These are phyloP conservation scores for Nemania sp. DNA, from an alignment of 2,329 filamentous ascomycete genomes.

Conservation along the genomic window DNA sequence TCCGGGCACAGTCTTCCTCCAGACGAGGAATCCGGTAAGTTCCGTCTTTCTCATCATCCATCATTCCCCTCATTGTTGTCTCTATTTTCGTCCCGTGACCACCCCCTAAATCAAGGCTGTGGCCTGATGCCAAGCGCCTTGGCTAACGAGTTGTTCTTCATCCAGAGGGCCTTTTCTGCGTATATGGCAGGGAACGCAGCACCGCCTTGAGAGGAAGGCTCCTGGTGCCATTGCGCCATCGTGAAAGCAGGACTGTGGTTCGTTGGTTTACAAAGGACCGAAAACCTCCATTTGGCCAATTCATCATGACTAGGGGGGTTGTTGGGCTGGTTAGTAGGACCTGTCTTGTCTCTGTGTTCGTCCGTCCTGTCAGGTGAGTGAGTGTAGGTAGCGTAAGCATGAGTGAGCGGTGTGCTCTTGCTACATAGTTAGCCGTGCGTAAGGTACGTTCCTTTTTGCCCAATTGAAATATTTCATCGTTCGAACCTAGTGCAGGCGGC, in stretches of 20 bases:
- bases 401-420: conserved; percentile 29
- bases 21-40: conserved; percentile 85
- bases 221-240: not conserved
- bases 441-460: conserved; percentile 30
- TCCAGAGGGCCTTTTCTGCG: conserved; percentile 63
- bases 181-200: conserved; percentile 63
- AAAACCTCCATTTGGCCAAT: conserved; percentile 10
- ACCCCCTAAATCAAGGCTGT: not conserved
- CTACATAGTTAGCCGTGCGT: conserved; percentile 20
- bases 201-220: conserved; percentile 45
- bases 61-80: not conserved
- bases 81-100: not conserved
- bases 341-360: not conserved
- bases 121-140: conserved; percentile 8
- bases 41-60: not conserved
- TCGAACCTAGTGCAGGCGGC: conserved; percentile 3
- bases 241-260: not conserved
- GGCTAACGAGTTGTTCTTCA: conserved; percentile 30
- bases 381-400: conserved; percentile 26
- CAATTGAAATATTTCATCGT: conserved; percentile 25
- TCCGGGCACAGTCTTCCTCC: conserved; percentile 90
- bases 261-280: not conserved
- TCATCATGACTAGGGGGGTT: conserved; percentile 6
- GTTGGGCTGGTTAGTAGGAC: conserved; percentile 5
- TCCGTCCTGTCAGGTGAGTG: conserved; percentile 15